Percentiles rank a stretch among this genome's conserved stretches.
phyloP scores from a whole-genome alignment of 2,329 filamentous ascomycete genomes.

The Aureobasidium namibiae region DNA sequence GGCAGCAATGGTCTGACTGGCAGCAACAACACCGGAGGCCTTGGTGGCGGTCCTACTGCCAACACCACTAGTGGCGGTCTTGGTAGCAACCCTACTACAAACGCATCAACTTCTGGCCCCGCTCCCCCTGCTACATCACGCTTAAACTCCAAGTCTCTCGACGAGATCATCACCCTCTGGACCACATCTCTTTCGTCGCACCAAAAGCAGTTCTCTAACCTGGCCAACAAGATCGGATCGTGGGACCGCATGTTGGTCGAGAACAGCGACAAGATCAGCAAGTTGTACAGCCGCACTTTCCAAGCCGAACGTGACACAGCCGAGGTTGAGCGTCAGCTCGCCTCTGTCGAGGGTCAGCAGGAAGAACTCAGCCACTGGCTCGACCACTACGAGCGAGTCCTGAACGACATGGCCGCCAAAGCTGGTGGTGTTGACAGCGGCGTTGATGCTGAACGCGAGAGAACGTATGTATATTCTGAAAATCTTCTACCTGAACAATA shows the following conservation, averaged over 20 bases:
- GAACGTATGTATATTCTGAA: constrained; percentile 52
- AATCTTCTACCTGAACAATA: background rate
- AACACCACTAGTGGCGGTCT: constrained; percentile 25
- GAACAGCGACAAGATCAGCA: constrained; percentile 91
- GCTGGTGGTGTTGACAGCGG: constrained; percentile 57
- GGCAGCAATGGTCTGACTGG: constrained; percentile 25
- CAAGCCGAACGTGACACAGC: constrained; percentile 88
- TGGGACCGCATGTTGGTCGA: constrained; percentile 93
- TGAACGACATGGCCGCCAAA: constrained; percentile 81
- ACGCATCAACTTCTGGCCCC: constrained; percentile 71
- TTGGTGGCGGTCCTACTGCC: constrained; percentile 23
- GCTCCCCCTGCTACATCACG: constrained; percentile 73
- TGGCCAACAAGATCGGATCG: constrained; percentile 74
- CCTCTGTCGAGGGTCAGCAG: constrained; percentile 84
- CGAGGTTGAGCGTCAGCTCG: constrained; percentile 87
- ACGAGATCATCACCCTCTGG: constrained; percentile 96
- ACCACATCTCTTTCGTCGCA: constrained; percentile 92
- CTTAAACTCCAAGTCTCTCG: constrained; percentile 97
- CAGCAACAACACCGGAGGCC: constrained; percentile 25
- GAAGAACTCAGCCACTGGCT: constrained; percentile 82
- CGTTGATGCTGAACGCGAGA: constrained; percentile 90
- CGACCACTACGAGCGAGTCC: constrained; percentile 83
- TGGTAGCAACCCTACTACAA: constrained; percentile 37
- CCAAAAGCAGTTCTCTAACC: constrained; percentile 89
- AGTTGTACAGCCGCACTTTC: constrained; percentile 82